Evolutionary conservation across 2,329 filamentous ascomycete genomes (phyloP).

Genomic region (Pseudogymnoascus destructans): DNA sequence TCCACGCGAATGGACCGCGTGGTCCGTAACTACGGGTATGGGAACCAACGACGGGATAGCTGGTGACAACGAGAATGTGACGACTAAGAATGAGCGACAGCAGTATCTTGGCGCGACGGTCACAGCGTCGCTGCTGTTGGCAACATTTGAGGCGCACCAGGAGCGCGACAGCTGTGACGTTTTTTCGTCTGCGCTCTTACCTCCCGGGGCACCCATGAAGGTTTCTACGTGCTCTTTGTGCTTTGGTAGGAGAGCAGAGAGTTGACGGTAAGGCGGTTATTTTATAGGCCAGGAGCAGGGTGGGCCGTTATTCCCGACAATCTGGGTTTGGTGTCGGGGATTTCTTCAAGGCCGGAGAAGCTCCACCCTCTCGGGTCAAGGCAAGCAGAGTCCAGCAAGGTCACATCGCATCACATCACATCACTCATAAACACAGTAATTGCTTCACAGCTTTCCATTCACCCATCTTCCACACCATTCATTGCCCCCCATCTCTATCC

Average conservation of each 20-base stretch:
- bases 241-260: no score
- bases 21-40: not conserved
- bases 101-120: not conserved
- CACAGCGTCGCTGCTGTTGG: not conserved
- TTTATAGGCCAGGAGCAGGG: not conserved
- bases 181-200: no score
- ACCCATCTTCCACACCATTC: not conserved
- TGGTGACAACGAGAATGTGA: not conserved
- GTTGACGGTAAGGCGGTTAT: not conserved
- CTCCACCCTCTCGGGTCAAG: not conserved
- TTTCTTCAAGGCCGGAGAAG: not conserved
- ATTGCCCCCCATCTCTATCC: not conserved
- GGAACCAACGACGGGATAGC: not conserved
- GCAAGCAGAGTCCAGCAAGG: no score
- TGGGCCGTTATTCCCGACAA: not conserved
- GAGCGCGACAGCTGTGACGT: no score
- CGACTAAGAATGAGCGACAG: not conserved
- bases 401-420: not conserved
- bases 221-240: no score
- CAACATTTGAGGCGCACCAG: not conserved
- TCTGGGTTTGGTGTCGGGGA: not conserved
- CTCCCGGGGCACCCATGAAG: no score
- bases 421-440: not conserved
- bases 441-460: not conserved
- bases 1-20: not conserved